A percentile compares a stretch with the other conserved stretches of the same genome.
These are phyloP conservation scores for Trypanosoma scelopori DNA, from an alignment of 208 protist genomes.

Conservation along the genomic window DNA sequence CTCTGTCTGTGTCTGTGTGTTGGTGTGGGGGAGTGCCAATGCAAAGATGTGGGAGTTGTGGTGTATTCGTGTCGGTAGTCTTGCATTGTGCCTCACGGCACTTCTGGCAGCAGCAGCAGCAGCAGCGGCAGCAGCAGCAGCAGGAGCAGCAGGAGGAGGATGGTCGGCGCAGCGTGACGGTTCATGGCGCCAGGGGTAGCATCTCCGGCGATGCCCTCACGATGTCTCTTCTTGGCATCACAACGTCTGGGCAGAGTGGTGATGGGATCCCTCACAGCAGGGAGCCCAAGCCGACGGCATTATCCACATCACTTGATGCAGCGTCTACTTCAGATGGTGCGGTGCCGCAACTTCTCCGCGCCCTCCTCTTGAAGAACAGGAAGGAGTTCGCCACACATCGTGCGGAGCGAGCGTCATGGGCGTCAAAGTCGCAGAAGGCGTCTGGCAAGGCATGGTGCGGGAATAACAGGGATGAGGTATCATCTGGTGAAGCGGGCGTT, in stretches of 20 bases:
- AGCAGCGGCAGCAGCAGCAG: background rate
- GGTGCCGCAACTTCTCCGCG: conserved; percentile 1
- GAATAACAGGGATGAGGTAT: too few species aligned
- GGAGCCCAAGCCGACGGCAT: too few species aligned
- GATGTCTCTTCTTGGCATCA: conserved; percentile 4
- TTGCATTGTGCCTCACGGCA: background rate
- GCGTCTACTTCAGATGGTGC: background rate
- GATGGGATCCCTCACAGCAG: too few species aligned
- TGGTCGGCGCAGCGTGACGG: background rate
- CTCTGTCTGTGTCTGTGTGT: too few species aligned
- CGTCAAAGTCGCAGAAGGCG: background rate
- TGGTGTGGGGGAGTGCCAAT: background rate
- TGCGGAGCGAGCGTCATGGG: background rate
- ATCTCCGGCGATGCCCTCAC: background rate
- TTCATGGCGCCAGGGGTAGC: too few species aligned
- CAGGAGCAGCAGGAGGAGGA: background rate
- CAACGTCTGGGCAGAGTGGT: background rate
- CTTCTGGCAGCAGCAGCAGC: background rate
- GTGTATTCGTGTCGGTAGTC: background rate
- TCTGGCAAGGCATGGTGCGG: background rate
- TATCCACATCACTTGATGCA: too few species aligned
- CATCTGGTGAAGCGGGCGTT: background rate
- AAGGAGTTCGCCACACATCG: background rate
- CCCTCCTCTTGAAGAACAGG: conserved; percentile 17
- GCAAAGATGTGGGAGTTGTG: conserved; percentile 10